A percentile compares a stretch with the other conserved stretches of the same genome.
phyloP scores from a whole-genome alignment of 306 rosid species.

The Pyrus betulifolia region DNA sequence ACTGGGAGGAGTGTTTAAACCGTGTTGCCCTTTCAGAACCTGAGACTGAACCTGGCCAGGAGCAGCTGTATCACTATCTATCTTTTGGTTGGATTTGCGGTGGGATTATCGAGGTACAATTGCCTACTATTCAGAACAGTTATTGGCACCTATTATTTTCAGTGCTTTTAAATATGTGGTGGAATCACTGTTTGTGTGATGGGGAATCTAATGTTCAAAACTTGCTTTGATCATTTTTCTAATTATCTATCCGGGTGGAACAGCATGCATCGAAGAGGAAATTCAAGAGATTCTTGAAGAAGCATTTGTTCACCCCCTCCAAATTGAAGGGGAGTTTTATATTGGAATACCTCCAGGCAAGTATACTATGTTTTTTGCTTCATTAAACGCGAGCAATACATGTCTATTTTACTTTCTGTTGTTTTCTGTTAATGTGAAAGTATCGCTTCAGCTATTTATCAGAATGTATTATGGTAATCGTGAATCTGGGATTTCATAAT shows the following conservation, averaged over 20 bases:
- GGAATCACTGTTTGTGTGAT: not conserved
- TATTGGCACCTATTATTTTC: not conserved
- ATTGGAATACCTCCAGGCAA: slow-evolving; percentile 97
- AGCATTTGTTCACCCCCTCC: slow-evolving; percentile 73
- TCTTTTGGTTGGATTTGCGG: slow-evolving; percentile 95
- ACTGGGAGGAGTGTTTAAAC: slow-evolving; percentile 85
- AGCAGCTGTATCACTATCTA: slow-evolving; percentile 80
- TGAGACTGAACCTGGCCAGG: slow-evolving; percentile 86
- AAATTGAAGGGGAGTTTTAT: slow-evolving; percentile 80
- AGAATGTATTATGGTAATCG: not conserved
- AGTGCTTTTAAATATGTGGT: not conserved
- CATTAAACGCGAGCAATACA: not conserved
- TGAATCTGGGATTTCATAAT: slow-evolving; percentile 1
- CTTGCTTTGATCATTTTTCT: slow-evolving; percentile 22
- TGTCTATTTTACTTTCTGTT: not conserved
- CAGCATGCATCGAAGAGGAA: slow-evolving; percentile 92
- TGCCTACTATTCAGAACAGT: slow-evolving; percentile 4
- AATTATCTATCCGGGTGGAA: slow-evolving; percentile 28
- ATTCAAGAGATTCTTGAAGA: slow-evolving; percentile 91
- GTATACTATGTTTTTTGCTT: slow-evolving; percentile 15
- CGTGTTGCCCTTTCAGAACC: slow-evolving; percentile 52
- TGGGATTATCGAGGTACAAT: slow-evolving; percentile 85
- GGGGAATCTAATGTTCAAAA: not conserved
- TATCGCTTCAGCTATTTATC: not conserved
- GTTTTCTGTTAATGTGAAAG: not conserved